Evolutionary conservation across 257 asterid species (phyloP), one percentile per base, ranked within the genome.

Genomic region (Jacaranda copaia): DNA sequence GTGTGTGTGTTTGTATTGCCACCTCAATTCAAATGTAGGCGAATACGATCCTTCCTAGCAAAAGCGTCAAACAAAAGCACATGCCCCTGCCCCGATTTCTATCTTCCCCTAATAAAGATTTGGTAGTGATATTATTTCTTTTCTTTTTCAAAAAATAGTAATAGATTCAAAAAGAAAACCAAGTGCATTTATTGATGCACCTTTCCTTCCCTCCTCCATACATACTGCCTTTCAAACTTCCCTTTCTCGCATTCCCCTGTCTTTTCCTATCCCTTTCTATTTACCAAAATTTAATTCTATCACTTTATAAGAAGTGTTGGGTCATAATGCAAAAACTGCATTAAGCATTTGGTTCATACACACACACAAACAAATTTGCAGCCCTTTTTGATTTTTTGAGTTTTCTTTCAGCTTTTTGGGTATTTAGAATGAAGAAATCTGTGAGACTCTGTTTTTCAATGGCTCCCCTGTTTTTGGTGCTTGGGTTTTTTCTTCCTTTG

Each of bases 61-160:
- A 74, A 79, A 35, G 40, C 71, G 84, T 81, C 86, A 71, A 87
- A 85, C 89, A 80, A 76, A 70, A 63, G 88, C 93, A 89, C 91
- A 85, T 89, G 93, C 58, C 49, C 43, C 42, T 38, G 18, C 49
- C 59, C 60, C 18, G 16, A 0, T 35, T 57, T 58, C 38, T 62
- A 25, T 65, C 62, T 25, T 58, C 12, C 35, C 73, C 32, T 65
- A 58, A 45, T 42, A 38, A 67, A n/a, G 20, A 45, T 45, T 61
- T 19, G 25, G 43, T 35, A 52, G 3, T 3, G 10, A 9, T 70
- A 19, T 25, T 25, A 12, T 25, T 19, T 58, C 36, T 32, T 48
- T 40, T 7, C 4, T 65, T 65, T 39, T 14, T 39, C 39, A 55
- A 15, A 69, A 11, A 43, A 25, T 13, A 36, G 56, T 49, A 63